Conservation (phyloP, 768 basidiomycete genomes). For the Austroboletus festivus region DNA sequence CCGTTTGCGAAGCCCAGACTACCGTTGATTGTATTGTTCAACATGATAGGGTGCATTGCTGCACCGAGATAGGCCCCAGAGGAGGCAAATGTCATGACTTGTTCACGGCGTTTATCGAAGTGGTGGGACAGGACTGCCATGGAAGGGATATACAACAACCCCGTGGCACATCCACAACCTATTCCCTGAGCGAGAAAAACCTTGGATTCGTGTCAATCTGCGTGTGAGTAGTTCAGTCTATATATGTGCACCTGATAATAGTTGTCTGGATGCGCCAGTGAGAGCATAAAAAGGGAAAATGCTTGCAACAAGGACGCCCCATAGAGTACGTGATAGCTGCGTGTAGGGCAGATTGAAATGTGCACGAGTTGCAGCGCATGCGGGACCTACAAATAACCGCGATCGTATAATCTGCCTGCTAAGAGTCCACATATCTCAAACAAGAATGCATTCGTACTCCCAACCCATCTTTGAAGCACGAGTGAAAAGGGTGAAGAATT, state of each 20-base stretch:
- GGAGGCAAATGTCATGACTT: slow-evolving; percentile 55
- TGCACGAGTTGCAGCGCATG: no score
- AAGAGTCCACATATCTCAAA: slow-evolving; percentile 43
- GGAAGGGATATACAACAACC: slow-evolving; percentile 47
- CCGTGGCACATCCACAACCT: slow-evolving; percentile 45
- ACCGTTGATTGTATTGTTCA: slow-evolving; percentile 48
- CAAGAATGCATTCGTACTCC: slow-evolving; percentile 48
- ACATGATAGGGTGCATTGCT: slow-evolving; percentile 58
- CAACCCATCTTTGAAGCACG: slow-evolving; percentile 37
- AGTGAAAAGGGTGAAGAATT: not conserved
- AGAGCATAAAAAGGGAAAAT: slow-evolving; percentile 44
- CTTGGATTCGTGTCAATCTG: slow-evolving; percentile 23
- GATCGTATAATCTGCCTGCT: slow-evolving; percentile 49
- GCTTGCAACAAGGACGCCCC: slow-evolving; percentile 28
- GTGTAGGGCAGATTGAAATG: slow-evolving; percentile 3
- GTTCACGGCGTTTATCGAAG: slow-evolving; percentile 44
- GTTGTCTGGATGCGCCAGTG: slow-evolving; percentile 39
- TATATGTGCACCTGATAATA: slow-evolving; percentile 39
- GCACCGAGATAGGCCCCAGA: slow-evolving; percentile 60
- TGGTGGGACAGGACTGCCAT: slow-evolving; percentile 51
- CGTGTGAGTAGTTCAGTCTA: no score
- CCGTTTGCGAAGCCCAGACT: slow-evolving; percentile 44
- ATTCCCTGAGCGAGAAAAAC: slow-evolving; percentile 53
- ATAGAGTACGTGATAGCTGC: slow-evolving; percentile 24
- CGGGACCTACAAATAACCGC: slow-evolving; percentile 46